These are phyloP conservation scores for Stylosanthes scabra DNA, from an alignment of 331 rosid genomes.

Conservation along the genomic window DNA sequence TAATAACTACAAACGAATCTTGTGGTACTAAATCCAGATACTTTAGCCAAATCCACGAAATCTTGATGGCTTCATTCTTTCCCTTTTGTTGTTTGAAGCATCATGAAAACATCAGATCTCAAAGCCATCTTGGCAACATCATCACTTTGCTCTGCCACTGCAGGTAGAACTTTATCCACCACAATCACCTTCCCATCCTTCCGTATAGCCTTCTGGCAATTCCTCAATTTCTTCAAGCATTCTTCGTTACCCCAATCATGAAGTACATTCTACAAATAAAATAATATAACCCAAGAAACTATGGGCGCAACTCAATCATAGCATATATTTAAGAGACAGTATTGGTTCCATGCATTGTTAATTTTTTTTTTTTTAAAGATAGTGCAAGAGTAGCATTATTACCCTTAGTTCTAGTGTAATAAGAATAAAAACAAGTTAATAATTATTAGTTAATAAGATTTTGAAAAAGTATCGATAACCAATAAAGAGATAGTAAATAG, in stretches of 20 bases:
- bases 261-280: conserved; percentile 42
- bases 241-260: conserved; percentile 54
- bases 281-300: neutral
- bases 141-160: conserved; percentile 17
- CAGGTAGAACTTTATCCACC: conserved; percentile 39
- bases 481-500: too few species aligned
- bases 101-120: conserved; percentile 43
- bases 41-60: conserved; percentile 33
- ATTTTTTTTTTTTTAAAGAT: too few species aligned
- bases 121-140: neutral
- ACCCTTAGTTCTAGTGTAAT: too few species aligned
- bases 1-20: conserved; percentile 18
- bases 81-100: conserved; percentile 53
- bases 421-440: too few species aligned
- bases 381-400: too few species aligned
- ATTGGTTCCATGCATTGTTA: too few species aligned
- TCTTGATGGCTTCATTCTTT: conserved; percentile 50
- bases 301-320: too few species aligned
- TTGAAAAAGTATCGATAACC: too few species aligned
- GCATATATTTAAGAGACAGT: too few species aligned
- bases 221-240: conserved; percentile 54
- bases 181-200: conserved; percentile 55
- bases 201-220: conserved; percentile 48
- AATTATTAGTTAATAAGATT: too few species aligned
- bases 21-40: conserved; percentile 48